Evolutionary conservation across 805 yeast species (phyloP).

Genomic region (Schizosaccharomyces japonicus): DNA sequence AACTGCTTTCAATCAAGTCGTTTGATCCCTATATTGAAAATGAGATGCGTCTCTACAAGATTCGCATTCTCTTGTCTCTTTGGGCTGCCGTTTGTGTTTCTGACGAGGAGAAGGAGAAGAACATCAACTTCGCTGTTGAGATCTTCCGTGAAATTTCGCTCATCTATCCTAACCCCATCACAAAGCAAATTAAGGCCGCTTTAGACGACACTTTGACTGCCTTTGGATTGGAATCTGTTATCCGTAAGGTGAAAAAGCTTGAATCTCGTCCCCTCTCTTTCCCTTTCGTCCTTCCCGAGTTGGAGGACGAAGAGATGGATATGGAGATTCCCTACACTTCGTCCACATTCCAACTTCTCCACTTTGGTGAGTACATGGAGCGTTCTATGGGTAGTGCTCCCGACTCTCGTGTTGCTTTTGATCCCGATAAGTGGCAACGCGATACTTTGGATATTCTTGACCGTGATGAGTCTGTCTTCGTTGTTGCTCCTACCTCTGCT

Average conservation of each 20-base stretch:
- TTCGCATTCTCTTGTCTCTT: background rate
- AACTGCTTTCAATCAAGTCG: background rate
- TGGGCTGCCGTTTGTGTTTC: background rate
- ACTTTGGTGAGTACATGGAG: conserved; percentile 4
- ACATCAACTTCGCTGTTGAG: background rate
- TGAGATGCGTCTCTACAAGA: conserved; percentile 3
- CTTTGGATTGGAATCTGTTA: background rate
- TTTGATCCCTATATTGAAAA: background rate
- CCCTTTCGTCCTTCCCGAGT: conserved; percentile 2
- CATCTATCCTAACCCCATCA: background rate
- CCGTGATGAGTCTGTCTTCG: conserved; percentile 2
- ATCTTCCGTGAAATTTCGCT: conserved; percentile 1
- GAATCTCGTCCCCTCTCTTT: background rate
- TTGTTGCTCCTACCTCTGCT: conserved; percentile 3
- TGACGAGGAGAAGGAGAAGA: conserved; percentile 3
- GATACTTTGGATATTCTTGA: conserved; percentile 2
- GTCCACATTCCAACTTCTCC: conserved; percentile 3
- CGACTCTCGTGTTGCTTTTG: conserved; percentile 4
- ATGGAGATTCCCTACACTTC: conserved; percentile 3
- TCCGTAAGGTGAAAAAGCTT: background rate
- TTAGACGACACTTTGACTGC: conserved; percentile 3
- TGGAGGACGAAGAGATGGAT: conserved; percentile 3
- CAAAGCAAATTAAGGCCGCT: background rate
- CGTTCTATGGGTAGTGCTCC: conserved; percentile 4
- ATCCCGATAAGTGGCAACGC: conserved; percentile 5